phyloP scores from a whole-genome alignment of 2,329 filamentous ascomycete species.

The Aspergillus udagawae region DNA sequence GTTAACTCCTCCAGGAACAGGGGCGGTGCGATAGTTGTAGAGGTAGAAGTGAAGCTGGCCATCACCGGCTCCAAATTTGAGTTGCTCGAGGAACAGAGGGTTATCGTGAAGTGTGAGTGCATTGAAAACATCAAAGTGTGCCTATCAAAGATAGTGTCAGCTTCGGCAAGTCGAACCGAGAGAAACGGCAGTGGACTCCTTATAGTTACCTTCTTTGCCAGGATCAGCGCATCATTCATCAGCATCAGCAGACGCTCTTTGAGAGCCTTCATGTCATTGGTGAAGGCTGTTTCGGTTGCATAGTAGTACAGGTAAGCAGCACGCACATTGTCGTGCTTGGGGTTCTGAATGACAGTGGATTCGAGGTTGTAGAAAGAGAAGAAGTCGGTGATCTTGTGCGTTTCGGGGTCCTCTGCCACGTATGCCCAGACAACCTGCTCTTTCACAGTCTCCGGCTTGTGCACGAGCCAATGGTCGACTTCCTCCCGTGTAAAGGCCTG shows the following conservation, averaged over 20 bases:
- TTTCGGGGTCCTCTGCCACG: conserved; percentile 70
- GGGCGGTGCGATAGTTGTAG: conserved; percentile 89
- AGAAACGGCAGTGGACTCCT: neutral
- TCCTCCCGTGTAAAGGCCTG: conserved; percentile 78
- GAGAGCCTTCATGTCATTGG: conserved; percentile 52
- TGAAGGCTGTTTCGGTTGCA: conserved; percentile 74
- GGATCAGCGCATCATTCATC: conserved; percentile 78
- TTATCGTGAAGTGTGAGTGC: conserved; percentile 93
- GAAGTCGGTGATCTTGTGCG: conserved; percentile 87
- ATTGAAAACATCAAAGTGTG: conserved; percentile 93
- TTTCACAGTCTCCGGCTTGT: conserved; percentile 58
- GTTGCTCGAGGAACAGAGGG: conserved; percentile 83
- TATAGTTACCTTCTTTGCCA: conserved; percentile 67
- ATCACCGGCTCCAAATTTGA: conserved; percentile 92
- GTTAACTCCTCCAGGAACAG: conserved; percentile 82
- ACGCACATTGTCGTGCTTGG: conserved; percentile 72
- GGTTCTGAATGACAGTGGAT: conserved; percentile 81
- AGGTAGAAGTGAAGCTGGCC: conserved; percentile 95
- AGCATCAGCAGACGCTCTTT: conserved; percentile 77
- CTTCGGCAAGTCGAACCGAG: neutral
- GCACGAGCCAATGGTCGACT: conserved; percentile 80
- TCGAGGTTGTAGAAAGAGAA: conserved; percentile 96
- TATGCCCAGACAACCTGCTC: conserved; percentile 93
- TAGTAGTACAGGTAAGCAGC: conserved; percentile 99
- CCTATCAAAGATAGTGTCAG: conserved; percentile 32